These are phyloP conservation scores for Trichoderma atrobrunneum DNA, from an alignment of 2,329 filamentous ascomycete genomes.

Conservation along the genomic window DNA sequence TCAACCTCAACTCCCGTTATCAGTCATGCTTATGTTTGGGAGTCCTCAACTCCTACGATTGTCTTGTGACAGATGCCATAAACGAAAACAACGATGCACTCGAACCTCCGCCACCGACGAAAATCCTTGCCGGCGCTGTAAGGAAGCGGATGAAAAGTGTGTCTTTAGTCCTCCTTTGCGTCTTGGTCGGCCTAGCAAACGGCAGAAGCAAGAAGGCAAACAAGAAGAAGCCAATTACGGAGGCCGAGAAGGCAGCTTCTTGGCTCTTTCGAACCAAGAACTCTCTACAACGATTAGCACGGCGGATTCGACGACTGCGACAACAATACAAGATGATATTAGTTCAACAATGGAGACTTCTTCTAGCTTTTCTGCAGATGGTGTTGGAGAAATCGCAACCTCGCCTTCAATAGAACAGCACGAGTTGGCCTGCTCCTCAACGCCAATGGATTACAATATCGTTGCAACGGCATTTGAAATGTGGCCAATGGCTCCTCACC, in stretches of 20 bases:
- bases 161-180: background rate
- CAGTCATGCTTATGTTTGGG: background rate
- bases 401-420: background rate
- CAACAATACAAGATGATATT: background rate
- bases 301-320: background rate
- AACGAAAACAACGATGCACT: background rate
- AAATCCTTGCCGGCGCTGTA: background rate
- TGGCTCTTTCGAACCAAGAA: background rate
- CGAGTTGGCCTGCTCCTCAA: background rate
- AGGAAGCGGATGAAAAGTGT: background rate
- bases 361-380: background rate
- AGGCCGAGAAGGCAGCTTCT: background rate
- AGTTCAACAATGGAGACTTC: background rate
- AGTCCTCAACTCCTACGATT: background rate
- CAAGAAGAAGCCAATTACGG: background rate
- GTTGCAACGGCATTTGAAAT: background rate
- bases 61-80: conserved; percentile 3
- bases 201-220: background rate
- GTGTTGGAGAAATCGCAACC: background rate
- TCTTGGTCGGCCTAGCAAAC: background rate
- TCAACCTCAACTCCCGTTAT: background rate
- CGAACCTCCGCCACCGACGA: background rate
- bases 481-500: background rate
- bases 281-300: background rate
- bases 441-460: background rate